Conservation (phyloP, 331 rosid genomes). For the Pyrus hybrid region DNA sequence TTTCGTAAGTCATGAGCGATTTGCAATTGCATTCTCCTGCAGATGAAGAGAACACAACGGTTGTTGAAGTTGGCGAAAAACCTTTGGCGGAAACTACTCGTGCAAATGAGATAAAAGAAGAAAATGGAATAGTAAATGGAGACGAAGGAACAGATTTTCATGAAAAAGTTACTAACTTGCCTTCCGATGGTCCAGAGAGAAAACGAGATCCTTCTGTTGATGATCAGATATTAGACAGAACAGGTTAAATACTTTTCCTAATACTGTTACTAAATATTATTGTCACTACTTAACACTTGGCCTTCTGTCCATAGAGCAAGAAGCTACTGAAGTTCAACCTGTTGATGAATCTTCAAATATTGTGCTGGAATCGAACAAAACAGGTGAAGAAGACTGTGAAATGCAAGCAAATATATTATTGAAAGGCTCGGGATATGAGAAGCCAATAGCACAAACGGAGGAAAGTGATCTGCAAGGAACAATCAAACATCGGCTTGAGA, state of each 20-base stretch:
- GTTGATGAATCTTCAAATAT: conserved; percentile 15
- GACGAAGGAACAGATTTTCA: conserved; percentile 8
- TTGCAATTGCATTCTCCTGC: conserved; percentile 14
- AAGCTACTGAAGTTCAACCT: conserved; percentile 21
- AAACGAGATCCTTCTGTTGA: conserved; percentile 3
- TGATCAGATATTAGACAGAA: neutral
- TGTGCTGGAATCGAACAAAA: conserved; percentile 11
- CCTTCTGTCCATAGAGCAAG: conserved; percentile 27
- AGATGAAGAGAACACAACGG: conserved; percentile 53
- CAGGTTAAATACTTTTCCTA: neutral
- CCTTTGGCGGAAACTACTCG: conserved; percentile 9
- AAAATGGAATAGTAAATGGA: conserved; percentile 15
- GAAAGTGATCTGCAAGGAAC: conserved; percentile 15
- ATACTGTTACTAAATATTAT: neutral
- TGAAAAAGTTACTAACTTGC: conserved; percentile 16
- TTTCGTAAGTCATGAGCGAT: neutral
- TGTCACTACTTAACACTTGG: neutral
- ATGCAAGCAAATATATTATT: neutral
- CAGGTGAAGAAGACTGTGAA: conserved; percentile 11
- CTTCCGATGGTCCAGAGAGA: conserved; percentile 23
- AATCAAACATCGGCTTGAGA: conserved; percentile 17
- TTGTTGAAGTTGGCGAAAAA: conserved; percentile 15
- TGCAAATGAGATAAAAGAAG: conserved; percentile 21
- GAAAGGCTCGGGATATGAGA: conserved; percentile 5
- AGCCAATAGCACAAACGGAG: neutral